phyloP scores from a whole-genome alignment of 2,329 filamentous ascomycete species.

The Pezicula carpinea region DNA sequence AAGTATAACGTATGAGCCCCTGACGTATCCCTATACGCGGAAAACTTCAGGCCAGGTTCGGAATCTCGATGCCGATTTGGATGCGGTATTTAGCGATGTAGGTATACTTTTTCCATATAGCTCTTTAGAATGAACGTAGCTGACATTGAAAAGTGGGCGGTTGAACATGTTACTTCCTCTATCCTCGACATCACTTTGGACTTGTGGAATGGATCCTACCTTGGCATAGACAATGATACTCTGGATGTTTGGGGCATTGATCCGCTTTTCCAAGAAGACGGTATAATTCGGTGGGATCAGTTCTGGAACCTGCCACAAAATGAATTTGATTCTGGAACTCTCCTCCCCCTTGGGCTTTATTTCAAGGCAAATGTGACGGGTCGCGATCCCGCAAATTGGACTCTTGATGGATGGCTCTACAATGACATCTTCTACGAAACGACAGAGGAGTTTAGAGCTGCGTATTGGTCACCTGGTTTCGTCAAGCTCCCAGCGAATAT shows the following conservation, averaged over 20 bases:
- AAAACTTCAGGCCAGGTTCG: slow-evolving; percentile 33
- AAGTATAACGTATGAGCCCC: not conserved
- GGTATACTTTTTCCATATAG: too few relatives aligned
- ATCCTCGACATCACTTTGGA: slow-evolving; percentile 40
- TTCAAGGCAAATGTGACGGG: slow-evolving; percentile 44
- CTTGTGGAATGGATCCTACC: slow-evolving; percentile 36
- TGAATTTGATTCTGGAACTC: slow-evolving; percentile 23
- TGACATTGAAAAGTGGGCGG: slow-evolving; percentile 18
- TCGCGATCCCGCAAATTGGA: slow-evolving; percentile 46
- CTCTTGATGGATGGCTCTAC: slow-evolving; percentile 47
- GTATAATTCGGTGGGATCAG: slow-evolving; percentile 1
- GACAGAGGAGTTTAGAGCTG: slow-evolving; percentile 41
- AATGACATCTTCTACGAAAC: slow-evolving; percentile 48
- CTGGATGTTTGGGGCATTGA: slow-evolving; percentile 29
- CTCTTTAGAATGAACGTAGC: too few relatives aligned
- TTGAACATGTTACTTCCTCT: slow-evolving; percentile 31
- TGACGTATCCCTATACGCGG: slow-evolving; percentile 10
- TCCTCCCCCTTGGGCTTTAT: slow-evolving; percentile 41
- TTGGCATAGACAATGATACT: slow-evolving; percentile 37
- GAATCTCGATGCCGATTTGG: slow-evolving; percentile 43
- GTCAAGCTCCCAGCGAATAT: slow-evolving; percentile 42
- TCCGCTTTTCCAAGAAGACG: not conserved
- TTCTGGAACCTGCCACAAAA: not conserved
- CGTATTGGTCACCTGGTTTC: slow-evolving; percentile 39
- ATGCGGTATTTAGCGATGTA: slow-evolving; percentile 22